phyloP scores from a whole-genome alignment of 345 rosid species.

The Melaleuca quinquenervia region DNA sequence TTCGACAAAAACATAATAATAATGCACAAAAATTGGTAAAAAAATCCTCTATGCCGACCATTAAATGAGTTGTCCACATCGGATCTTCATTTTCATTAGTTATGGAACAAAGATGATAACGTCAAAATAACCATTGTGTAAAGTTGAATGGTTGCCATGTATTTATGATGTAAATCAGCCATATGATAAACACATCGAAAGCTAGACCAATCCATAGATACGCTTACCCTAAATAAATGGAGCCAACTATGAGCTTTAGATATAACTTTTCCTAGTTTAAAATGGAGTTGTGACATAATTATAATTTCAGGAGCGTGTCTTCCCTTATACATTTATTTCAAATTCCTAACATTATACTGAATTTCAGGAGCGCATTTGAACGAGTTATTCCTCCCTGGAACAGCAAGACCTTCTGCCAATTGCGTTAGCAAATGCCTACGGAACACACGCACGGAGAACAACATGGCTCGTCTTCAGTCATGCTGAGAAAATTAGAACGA shows the following conservation, averaged over 20 bases:
- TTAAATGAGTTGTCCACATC: neutral
- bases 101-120: neutral
- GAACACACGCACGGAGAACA: neutral
- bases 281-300: neutral
- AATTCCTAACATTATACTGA: neutral
- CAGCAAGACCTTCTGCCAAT: neutral
- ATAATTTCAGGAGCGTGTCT: neutral
- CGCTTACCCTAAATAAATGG: no score
- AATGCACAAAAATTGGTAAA: neutral
- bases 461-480: neutral
- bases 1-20: neutral
- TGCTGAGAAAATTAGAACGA: neutral
- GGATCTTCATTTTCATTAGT: neutral
- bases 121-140: accelerated
- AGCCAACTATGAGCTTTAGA: no score
- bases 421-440: neutral
- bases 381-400: neutral
- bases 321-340: neutral
- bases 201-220: neutral
- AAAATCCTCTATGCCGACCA: neutral
- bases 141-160: neutral
- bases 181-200: neutral
- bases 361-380: neutral
- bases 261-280: no score
- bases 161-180: neutral